phyloP scores from a whole-genome alignment of 129 eudicot genomes.

The Daucus carota region DH1_v3.0 NC_030383.2:40447501-40448000 shows the following conservation, averaged over 20 bases:
- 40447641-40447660: not conserved
- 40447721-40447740: not conserved
- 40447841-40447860: slow-evolving; percentile 68
- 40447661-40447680: too few species aligned
- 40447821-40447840: slow-evolving; percentile 64
- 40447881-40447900: slow-evolving; percentile 40
- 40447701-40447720: not conserved
- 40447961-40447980: slow-evolving; percentile 56
- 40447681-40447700: not conserved
- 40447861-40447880: slow-evolving; percentile 49
- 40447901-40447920: slow-evolving; percentile 59
- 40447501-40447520: too few species aligned
- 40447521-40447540: too few species aligned
- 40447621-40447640: not conserved
- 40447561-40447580: not conserved
- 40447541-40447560: too few species aligned
- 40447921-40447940: slow-evolving; percentile 45
- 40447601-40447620: not conserved
- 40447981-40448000: slow-evolving; percentile 43
- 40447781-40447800: slow-evolving; percentile 77
- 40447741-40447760: not conserved
- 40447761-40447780: slow-evolving; percentile 40
- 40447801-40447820: slow-evolving; percentile 79
- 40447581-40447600: not conserved
- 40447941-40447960: slow-evolving; percentile 75